Evolutionary conservation across 1,284 basidiomycete genomes (phyloP).

Genomic region (Fomes fomentarius): DNA sequence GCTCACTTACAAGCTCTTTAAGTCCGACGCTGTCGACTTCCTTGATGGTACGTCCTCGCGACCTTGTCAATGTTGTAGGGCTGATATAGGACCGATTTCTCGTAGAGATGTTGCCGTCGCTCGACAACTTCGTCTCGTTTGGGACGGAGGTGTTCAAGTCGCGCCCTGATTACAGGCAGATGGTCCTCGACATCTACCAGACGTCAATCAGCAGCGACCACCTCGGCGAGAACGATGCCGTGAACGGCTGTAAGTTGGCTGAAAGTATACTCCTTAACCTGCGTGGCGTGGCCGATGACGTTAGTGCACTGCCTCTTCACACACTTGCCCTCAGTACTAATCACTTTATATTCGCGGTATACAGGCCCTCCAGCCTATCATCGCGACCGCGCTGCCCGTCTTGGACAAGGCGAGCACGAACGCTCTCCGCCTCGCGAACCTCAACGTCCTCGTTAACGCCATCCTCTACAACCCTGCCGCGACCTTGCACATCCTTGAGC

Average conservation of each 20-base stretch:
- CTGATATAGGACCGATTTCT: not conserved
- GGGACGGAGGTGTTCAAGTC: constrained; percentile 78
- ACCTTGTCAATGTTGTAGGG: not conserved
- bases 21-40: constrained; percentile 84
- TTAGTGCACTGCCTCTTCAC: constrained; percentile 36
- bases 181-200: constrained; percentile 85
- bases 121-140: constrained; percentile 91
- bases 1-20: constrained; percentile 84
- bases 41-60: constrained; percentile 63
- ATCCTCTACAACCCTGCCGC: constrained; percentile 86
- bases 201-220: constrained; percentile 73
- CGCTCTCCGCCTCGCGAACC: constrained; percentile 74
- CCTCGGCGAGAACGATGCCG: constrained; percentile 82
- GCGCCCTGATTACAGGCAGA: constrained; percentile 77
- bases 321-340: not conserved
- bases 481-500: constrained; percentile 77
- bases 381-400: constrained; percentile 61
- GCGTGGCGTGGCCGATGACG: constrained; percentile 77
- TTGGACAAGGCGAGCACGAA: constrained; percentile 63
- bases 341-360: not conserved
- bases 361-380: constrained; percentile 57
- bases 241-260: constrained; percentile 86
- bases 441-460: constrained; percentile 83
- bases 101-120: constrained; percentile 84
- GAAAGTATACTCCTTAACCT: constrained; percentile 85